phyloP scores from a whole-genome alignment of 768 basidiomycete genomes.

The Brasilioporus rufonigricans region DNA sequence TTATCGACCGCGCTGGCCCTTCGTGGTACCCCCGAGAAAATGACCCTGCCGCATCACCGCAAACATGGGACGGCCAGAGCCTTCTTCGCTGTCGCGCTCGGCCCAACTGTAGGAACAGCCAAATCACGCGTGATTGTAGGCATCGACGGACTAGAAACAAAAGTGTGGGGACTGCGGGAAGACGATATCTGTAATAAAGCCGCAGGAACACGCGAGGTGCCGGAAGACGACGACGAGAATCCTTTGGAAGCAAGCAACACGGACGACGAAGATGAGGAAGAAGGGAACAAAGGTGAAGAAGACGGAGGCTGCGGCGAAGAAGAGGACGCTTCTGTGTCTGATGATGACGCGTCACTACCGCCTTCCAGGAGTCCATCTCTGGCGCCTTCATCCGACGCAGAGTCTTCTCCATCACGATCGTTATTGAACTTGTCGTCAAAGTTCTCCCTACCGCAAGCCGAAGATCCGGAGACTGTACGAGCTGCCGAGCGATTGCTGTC shows the following conservation, averaged over 20 bases:
- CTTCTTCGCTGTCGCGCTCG: slow-evolving; percentile 63
- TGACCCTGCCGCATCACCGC: neutral
- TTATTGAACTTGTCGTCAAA: neutral
- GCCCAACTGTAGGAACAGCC: slow-evolving; percentile 60
- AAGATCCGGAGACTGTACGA: slow-evolving; percentile 34
- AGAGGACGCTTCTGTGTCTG: slow-evolving; percentile 1
- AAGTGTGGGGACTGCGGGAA: slow-evolving; percentile 26
- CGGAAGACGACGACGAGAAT: too few species aligned
- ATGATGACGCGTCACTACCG: slow-evolving; percentile 13
- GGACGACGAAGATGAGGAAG: slow-evolving; percentile 3
- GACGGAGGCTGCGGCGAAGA: slow-evolving; percentile 8
- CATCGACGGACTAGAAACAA: slow-evolving; percentile 62
- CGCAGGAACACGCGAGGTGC: too few species aligned
- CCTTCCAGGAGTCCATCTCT: slow-evolving; percentile 29
- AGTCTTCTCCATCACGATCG: slow-evolving; percentile 26
- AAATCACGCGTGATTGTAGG: slow-evolving; percentile 60
- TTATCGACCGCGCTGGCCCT: slow-evolving; percentile 65
- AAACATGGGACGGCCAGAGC: slow-evolving; percentile 31
- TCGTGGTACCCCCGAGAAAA: slow-evolving; percentile 10
- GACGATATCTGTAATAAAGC: neutral
- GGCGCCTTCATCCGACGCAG: slow-evolving; percentile 16
- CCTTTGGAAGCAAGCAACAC: slow-evolving; percentile 1
- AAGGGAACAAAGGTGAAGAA: slow-evolving; percentile 8
- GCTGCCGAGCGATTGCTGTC: slow-evolving; percentile 43
- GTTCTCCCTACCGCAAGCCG: slow-evolving; percentile 10